Base-by-base conservation (phyloP, 345 rosid genomes). In the Eucalyptus regnans region DNA sequence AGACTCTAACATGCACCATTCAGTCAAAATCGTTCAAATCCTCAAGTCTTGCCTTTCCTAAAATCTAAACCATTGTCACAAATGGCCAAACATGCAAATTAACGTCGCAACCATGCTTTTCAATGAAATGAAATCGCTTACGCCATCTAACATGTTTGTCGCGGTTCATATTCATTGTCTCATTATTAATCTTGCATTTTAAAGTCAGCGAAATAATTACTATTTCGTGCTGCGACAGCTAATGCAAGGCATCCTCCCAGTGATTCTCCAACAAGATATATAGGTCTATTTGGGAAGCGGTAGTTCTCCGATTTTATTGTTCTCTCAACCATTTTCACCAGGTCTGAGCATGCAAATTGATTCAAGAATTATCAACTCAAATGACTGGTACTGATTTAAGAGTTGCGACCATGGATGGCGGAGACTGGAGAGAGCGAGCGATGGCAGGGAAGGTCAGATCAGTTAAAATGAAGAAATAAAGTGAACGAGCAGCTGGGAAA, bases 361-460 rank as follows among this genome's bases (percentile, higher is more conserved):
- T 51, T 51, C 54, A 1, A 51, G 54, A 51, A 51, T 51, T 51
- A 17, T 51, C 54, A 17, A 51, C 54, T 7, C 54, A 51, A 0
- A 51, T 0, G 54, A 51, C 54, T 17, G 22, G 54, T 51, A 51
- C 54, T 7, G 54, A 51, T 7, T 51, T 51, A 0, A 51, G 54
- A 51, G 89, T 33, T 52, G 89, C 88, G 27, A 89, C 90, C 91
- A 90, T 87, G 89, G 86, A 48, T 29, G 29, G 62, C 0, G 29
- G 27, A 56, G 27, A 56, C 12, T 4, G 27, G 62, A 56, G 62
- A 56, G 62, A 56, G 62, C 1, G 23, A 56, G 27, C 60, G 5
- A 56, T 22, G 60, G 60, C 27, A 52, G 25, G 27, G 60, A 54
- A 54, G 62, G 62, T 56, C 62, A 56, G 27, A 56, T 56, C 56